Evolutionary conservation across 176 grass and related monocot species (phyloP).

Genomic region (Oryza rufipogon): DNA sequence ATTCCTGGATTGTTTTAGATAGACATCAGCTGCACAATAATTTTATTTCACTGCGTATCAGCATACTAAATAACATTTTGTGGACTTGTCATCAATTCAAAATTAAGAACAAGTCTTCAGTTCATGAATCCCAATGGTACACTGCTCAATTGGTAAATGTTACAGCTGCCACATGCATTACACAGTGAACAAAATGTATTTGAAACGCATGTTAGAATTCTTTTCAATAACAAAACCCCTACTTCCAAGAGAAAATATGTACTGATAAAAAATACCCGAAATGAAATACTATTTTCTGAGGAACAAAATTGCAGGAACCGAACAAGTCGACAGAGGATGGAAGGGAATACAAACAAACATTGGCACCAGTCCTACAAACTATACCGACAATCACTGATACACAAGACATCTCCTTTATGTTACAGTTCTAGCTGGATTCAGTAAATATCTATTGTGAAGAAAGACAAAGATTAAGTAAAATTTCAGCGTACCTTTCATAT

Average conservation of each 20-base stretch:
- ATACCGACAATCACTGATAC: neutral
- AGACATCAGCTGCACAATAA: slow-evolving; percentile 1
- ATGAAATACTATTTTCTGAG: neutral
- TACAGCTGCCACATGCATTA: neutral
- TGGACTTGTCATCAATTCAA: slow-evolving; percentile 2
- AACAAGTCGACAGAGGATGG: neutral
- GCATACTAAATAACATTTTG: neutral
- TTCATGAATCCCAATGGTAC: neutral
- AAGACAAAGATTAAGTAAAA: slow-evolving; percentile 1
- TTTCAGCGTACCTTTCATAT: slow-evolving; percentile 71
- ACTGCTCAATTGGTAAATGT: slow-evolving; percentile 4
- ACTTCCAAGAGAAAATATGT: neutral
- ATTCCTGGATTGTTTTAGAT: neutral
- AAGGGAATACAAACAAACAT: slow-evolving; percentile 12
- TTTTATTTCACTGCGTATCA: neutral
- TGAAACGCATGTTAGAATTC: neutral
- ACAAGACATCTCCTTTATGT: neutral
- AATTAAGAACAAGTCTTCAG: neutral
- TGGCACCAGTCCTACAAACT: neutral
- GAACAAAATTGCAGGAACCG: slow-evolving; percentile 15
- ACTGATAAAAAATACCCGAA: neutral
- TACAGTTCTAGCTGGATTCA: slow-evolving; percentile 11
- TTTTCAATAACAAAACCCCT: neutral
- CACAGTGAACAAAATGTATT: slow-evolving; percentile 1
- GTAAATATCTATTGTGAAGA: neutral